Evolutionary conservation across 2,329 filamentous ascomycete species (phyloP).

Genomic region (Fusarium tanahbumbuense): DNA sequence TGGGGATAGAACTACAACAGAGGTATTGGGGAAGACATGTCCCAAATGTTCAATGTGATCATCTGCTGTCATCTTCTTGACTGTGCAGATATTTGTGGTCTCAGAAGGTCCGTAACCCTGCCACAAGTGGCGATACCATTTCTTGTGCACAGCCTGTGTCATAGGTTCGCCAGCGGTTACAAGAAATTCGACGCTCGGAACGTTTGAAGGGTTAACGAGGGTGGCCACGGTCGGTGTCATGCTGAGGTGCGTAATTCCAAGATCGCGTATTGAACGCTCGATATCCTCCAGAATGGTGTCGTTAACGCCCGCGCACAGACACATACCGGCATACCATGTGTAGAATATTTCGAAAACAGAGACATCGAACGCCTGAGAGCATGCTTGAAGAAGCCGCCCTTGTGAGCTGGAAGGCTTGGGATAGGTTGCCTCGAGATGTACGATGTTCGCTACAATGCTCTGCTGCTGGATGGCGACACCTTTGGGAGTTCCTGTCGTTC

Average conservation of each 20-base stretch:
- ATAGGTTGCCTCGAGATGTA: conserved; percentile 73
- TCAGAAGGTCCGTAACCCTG: conserved; percentile 89
- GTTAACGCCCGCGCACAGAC: conserved; percentile 79
- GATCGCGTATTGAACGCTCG: conserved; percentile 70
- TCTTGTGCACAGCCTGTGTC: conserved; percentile 74
- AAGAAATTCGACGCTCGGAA: conserved; percentile 78
- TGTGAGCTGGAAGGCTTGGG: conserved; percentile 57
- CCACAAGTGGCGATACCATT: conserved; percentile 77
- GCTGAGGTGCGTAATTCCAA: conserved; percentile 82
- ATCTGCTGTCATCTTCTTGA: conserved; percentile 68
- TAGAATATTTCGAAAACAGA: conserved; percentile 94
- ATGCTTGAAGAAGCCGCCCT: conserved; percentile 80
- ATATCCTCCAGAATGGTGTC: conserved; percentile 80
- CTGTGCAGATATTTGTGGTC: conserved; percentile 87
- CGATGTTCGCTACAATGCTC: conserved; percentile 82
- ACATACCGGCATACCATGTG: conserved; percentile 81
- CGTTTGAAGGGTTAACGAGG: conserved; percentile 74
- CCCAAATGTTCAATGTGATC: conserved; percentile 83
- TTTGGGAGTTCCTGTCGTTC: conserved; percentile 83
- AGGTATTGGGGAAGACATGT: conserved; percentile 78
- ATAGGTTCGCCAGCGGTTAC: conserved; percentile 86
- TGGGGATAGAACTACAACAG: conserved; percentile 70
- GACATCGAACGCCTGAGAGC: conserved; percentile 86
- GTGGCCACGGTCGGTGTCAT: conserved; percentile 87
- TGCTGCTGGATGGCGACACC: conserved; percentile 81